Conservation (phyloP, 2,329 filamentous ascomycete species). For the Pyrenochaeta sp. region DNA sequence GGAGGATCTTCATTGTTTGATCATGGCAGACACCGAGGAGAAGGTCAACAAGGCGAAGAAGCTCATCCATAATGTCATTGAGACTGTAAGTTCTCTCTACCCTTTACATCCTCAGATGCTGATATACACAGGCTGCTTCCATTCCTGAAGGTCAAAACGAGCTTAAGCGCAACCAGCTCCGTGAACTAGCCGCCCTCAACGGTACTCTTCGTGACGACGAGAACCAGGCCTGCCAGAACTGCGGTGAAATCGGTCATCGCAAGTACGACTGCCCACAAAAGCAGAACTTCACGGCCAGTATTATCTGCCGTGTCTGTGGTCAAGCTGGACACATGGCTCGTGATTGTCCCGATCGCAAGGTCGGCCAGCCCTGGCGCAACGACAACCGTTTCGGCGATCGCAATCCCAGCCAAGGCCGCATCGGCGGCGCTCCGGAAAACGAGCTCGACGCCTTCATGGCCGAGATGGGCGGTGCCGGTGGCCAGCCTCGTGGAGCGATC, state of each 20-base stretch:
- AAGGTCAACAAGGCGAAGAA: conserved; percentile 99
- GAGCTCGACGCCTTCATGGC: conserved; percentile 99
- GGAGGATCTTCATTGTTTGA: conserved; percentile 97
- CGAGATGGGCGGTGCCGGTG: conserved; percentile 81
- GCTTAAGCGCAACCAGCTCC: conserved; percentile 97
- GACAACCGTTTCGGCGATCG: conserved; percentile 64
- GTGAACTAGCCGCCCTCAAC: conserved; percentile 96
- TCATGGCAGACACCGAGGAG: conserved; percentile 99
- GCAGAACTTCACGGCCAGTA: conserved; percentile 98
- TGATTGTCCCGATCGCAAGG: conserved; percentile 94
- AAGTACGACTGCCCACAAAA: conserved; percentile 99
- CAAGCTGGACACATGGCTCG: conserved; percentile 98
- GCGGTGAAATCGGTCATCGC: conserved; percentile 96
- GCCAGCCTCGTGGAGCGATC: conserved; percentile 77
- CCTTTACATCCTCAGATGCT: conserved; percentile 25
- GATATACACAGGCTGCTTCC: conserved; percentile 79
- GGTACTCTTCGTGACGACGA: conserved; percentile 98
- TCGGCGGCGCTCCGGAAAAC: conserved; percentile 82
- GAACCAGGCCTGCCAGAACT: conserved; percentile 99
- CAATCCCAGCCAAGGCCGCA: conserved; percentile 63
- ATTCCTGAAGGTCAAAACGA: conserved; percentile 99
- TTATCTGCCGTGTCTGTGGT: conserved; percentile 97
- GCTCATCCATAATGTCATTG: conserved; percentile 97
- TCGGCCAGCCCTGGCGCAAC: conserved; percentile 92
- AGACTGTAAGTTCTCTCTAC: conserved; percentile 74